These are phyloP conservation scores for Phialophora verrucosa DNA, from an alignment of 2,329 filamentous ascomycete genomes.

Conservation along the genomic window DNA sequence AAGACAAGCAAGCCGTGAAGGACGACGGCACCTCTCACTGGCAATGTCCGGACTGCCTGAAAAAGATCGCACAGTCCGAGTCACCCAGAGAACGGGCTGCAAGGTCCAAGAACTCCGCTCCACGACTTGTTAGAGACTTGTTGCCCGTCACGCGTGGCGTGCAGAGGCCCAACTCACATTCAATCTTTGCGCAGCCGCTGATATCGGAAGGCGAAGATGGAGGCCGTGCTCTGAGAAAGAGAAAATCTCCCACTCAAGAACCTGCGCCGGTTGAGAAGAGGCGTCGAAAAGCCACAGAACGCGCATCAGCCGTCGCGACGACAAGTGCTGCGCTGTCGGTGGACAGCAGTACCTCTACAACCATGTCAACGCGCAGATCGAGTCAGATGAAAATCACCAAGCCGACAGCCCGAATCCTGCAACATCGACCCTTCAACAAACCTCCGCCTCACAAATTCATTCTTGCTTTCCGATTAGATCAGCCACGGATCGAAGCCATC, in stretches of 20 bases:
- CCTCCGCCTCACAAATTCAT: conserved; percentile 56
- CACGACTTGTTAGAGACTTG: conserved; percentile 72
- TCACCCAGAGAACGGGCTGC: conserved; percentile 48
- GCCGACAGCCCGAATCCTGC: conserved; percentile 36
- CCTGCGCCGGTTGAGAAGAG: conserved; percentile 40
- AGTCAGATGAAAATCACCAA: conserved; percentile 46
- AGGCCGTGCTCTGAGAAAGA: conserved; percentile 78
- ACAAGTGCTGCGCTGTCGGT: conserved; percentile 35
- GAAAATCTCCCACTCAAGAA: conserved; percentile 76
- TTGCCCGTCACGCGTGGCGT: conserved; percentile 70
- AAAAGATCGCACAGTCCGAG: conserved; percentile 56
- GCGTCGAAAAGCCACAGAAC: conserved; percentile 35
- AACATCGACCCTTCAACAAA: conserved; percentile 41
- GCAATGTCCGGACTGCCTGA: conserved; percentile 44
- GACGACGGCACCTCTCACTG: conserved; percentile 44
- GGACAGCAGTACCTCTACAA: conserved; percentile 29
- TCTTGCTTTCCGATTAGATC: conserved; percentile 64
- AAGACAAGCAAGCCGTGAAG: conserved; percentile 68
- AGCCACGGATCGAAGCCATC: conserved; percentile 65
- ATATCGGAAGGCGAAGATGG: conserved; percentile 61
- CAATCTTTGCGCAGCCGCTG: conserved; percentile 62
- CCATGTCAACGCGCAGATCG: conserved; percentile 46
- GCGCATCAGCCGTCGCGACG: conserved; percentile 21
- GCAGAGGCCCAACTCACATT: conserved; percentile 72
- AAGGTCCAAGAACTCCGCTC: conserved; percentile 63